A percentile compares a stretch with the other conserved stretches of the same genome.
These are phyloP conservation scores for Xenoacremonium recifei DNA, from an alignment of 2,329 filamentous ascomycete species.

Conservation along the genomic window DNA sequence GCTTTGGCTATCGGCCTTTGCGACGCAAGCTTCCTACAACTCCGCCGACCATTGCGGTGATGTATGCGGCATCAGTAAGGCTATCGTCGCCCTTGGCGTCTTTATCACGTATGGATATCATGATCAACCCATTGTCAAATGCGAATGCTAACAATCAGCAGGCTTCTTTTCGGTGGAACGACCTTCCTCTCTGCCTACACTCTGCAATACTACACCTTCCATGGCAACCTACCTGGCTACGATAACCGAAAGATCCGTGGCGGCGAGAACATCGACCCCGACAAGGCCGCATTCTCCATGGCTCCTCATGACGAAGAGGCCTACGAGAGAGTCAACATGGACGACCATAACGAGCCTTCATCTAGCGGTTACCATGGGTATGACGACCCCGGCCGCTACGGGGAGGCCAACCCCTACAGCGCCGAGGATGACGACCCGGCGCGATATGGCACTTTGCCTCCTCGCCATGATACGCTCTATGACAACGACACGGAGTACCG, in stretches of 20 bases:
- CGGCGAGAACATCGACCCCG: slow-evolving; percentile 59
- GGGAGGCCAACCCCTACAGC: slow-evolving; percentile 36
- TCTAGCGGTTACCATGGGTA: slow-evolving; percentile 32
- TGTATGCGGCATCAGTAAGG: slow-evolving; percentile 61
- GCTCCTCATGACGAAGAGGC: slow-evolving; percentile 65
- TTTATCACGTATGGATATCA: slow-evolving; percentile 55
- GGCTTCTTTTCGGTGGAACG: slow-evolving; percentile 54
- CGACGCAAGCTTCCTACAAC: slow-evolving; percentile 65
- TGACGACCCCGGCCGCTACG: slow-evolving; percentile 32
- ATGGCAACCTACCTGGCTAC: slow-evolving; percentile 62
- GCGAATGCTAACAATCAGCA: slow-evolving; percentile 28
- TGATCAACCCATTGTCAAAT: not conserved
- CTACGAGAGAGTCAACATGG: slow-evolving; percentile 60
- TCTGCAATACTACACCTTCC: slow-evolving; percentile 59
- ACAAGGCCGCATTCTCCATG: slow-evolving; percentile 68
- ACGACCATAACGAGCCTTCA: slow-evolving; percentile 44
- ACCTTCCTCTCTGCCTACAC: slow-evolving; percentile 59
- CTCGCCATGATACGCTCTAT: slow-evolving; percentile 42
- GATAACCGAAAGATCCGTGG: slow-evolving; percentile 45
- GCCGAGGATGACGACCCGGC: slow-evolving; percentile 39
- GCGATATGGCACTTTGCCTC: slow-evolving; percentile 38
- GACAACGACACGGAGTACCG: slow-evolving; percentile 51
- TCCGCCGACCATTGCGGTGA: slow-evolving; percentile 51
- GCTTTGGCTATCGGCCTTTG: slow-evolving; percentile 66
- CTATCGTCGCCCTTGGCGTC: slow-evolving; percentile 60